Base-by-base conservation (phyloP, 495 filamentous ascomycete species). In the Neurospora sp. region DNA sequence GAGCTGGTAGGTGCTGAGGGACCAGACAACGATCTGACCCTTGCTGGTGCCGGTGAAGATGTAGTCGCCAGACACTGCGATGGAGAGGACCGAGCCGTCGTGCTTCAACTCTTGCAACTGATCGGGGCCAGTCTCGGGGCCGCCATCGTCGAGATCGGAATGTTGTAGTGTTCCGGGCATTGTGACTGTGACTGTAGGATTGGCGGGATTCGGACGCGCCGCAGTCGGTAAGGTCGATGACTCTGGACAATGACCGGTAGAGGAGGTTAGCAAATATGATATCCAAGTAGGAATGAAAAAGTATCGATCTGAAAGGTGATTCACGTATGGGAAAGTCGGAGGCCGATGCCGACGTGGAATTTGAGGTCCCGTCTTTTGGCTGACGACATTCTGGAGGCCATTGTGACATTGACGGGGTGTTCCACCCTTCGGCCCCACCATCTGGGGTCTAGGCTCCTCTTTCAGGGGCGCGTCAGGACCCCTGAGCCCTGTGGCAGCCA, bases 1-100 rank as follows among this genome's bases (percentile, higher is more conserved):
- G 22, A 90, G 89, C 79, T 95, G 90, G 80, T 91, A 98, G 3
- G 94, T 95, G 75, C 91, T 89, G 39, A 98, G 85, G 4, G 90
- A 92, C 94, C 93, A 98, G 31, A 94, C 92, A 69, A 96, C 82
- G 72, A 99, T 94, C 82, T 97, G 93, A 70, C 96, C 96, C 68
- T 91, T 92, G 79, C 97, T 94, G 20, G 94, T 93, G 41, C 95
- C 96, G 27, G 94, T 93, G 82, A 92, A 96, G n/a, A 96, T 87
- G 79, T 81, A 83, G 4, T 82, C 78, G 74, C 89, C 83, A 3
- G 87, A 89, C 12, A 94, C 87, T 0, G 87, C 89, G 41, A 96
- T 84, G 0, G 90, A 85, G 22, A 96, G 88, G 42, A 95, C 92
- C 4, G 91, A 93, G 77, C 86, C 88, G 74, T 88, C 85, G 78